A percentile compares a stretch with the other conserved stretches of the same genome.
Evolutionary conservation across 345 rosid genomes (phyloP).

Genomic region (Noccaea bulbosa): DNA sequence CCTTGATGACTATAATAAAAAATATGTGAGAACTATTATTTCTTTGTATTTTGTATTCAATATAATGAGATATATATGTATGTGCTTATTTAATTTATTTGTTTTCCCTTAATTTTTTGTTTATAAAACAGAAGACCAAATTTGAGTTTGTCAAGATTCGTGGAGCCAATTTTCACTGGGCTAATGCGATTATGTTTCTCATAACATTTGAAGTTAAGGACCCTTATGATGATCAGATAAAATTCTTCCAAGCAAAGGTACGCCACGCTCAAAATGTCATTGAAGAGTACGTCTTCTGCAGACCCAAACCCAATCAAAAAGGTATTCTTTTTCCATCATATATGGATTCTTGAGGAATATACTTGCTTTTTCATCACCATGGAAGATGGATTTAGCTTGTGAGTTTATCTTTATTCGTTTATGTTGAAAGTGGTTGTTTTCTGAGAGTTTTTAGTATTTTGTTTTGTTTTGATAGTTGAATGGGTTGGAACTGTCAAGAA

Average conservation of each 20-base stretch:
- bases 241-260: conserved; percentile 19
- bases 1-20: not conserved
- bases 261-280: not conserved
- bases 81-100: too few species aligned
- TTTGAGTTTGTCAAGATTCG: conserved; percentile 25
- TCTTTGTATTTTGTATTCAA: not conserved
- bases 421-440: too few species aligned
- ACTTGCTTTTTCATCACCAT: too few species aligned
- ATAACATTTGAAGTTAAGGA: conserved; percentile 27
- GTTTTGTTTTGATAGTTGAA: too few species aligned
- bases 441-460: too few species aligned
- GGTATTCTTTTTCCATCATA: not conserved
- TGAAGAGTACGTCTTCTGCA: conserved; percentile 2
- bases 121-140: not conserved
- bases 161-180: not conserved
- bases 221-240: conserved; percentile 15
- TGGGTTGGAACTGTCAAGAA: too few species aligned
- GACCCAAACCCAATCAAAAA: not conserved
- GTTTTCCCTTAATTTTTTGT: not conserved
- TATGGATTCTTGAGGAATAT: too few species aligned
- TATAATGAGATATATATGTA: too few species aligned
- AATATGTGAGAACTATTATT: not conserved
- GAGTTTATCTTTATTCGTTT: too few species aligned
- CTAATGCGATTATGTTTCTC: conserved; percentile 16
- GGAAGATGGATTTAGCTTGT: too few species aligned